These are phyloP conservation scores for Heracleum sosnowskyi DNA, from an alignment of 129 eudicot genomes.

Conservation along the genomic window DNA sequence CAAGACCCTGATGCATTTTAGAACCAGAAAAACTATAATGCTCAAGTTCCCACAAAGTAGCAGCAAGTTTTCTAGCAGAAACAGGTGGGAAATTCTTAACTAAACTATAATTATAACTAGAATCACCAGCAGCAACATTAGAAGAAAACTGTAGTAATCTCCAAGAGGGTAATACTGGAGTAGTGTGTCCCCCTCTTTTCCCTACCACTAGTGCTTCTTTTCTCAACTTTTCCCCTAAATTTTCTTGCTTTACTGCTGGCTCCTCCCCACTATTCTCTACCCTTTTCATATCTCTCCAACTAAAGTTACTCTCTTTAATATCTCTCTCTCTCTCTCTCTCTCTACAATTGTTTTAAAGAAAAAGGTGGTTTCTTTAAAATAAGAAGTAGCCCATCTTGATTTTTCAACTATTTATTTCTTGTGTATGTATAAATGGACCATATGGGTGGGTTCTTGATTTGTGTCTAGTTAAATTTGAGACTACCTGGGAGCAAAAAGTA, in stretches of 20 bases:
- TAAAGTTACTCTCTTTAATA: no score
- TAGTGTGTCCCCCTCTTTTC: conserved; percentile 58
- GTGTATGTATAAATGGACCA: background rate
- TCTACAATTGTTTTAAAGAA: conserved; percentile 27
- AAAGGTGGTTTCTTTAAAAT: background rate
- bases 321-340: conserved; percentile 22
- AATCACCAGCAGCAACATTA: conserved; percentile 11
- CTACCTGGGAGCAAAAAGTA: background rate
- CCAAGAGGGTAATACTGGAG: conserved; percentile 53
- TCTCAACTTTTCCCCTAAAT: conserved; percentile 63
- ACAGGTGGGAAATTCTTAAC: conserved; percentile 15
- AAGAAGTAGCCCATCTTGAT: conserved; percentile 20
- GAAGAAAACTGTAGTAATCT: conserved; percentile 21
- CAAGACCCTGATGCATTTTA: conserved; percentile 55
- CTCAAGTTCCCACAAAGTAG: conserved; percentile 79
- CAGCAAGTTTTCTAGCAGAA: conserved; percentile 80
- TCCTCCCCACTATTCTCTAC: conserved; percentile 34
- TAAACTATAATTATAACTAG: conserved; percentile 23
- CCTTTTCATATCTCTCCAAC: conserved; percentile 41
- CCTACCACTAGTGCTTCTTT: conserved; percentile 32
- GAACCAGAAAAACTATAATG: conserved; percentile 44
- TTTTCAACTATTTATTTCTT: background rate
- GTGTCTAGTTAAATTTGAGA: background rate
- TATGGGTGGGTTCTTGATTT: background rate
- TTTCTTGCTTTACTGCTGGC: conserved; percentile 55